A percentile compares a stretch with the other conserved stretches of the same genome.
These are phyloP conservation scores for Vaccinium corymbosum DNA, from an alignment of 148 eudicot species.

Conservation along the genomic window DNA sequence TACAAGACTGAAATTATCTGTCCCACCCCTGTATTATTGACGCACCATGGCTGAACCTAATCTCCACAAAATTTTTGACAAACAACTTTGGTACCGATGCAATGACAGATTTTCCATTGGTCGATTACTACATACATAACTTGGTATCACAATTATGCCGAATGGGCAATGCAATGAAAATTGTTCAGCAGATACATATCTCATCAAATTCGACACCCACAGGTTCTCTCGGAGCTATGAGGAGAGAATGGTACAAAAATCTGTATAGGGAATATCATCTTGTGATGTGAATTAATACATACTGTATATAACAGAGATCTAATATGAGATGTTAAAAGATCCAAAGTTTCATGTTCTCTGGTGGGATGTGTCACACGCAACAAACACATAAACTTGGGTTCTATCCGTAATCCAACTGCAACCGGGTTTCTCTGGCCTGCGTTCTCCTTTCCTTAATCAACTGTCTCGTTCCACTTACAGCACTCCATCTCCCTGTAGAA, in stretches of 20 bases:
- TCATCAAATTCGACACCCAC: not conserved
- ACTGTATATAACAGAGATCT: not conserved
- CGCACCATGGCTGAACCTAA: not conserved
- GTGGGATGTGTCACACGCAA: not conserved
- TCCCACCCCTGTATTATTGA: not conserved
- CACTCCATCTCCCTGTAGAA: slow-evolving; percentile 45
- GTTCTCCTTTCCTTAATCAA: slow-evolving; percentile 33
- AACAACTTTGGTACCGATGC: too few relatives aligned
- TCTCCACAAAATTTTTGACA: not conserved
- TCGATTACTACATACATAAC: too few relatives aligned
- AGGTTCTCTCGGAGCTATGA: not conserved
- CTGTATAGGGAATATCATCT: not conserved
- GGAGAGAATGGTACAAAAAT: not conserved
- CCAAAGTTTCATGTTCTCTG: not conserved
- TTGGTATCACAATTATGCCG: not conserved
- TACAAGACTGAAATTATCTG: not conserved
- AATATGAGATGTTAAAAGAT: not conserved
- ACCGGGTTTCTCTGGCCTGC: slow-evolving; percentile 47
- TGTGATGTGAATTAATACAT: not conserved
- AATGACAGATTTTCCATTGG: not conserved
- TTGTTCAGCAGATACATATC: not conserved
- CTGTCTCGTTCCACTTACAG: slow-evolving; percentile 38
- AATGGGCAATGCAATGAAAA: not conserved
- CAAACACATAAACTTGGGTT: not conserved
- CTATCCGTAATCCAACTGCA: slow-evolving; percentile 44